phyloP scores from a whole-genome alignment of 208 protist genomes.

The Acanthamoeba quina region DNA sequence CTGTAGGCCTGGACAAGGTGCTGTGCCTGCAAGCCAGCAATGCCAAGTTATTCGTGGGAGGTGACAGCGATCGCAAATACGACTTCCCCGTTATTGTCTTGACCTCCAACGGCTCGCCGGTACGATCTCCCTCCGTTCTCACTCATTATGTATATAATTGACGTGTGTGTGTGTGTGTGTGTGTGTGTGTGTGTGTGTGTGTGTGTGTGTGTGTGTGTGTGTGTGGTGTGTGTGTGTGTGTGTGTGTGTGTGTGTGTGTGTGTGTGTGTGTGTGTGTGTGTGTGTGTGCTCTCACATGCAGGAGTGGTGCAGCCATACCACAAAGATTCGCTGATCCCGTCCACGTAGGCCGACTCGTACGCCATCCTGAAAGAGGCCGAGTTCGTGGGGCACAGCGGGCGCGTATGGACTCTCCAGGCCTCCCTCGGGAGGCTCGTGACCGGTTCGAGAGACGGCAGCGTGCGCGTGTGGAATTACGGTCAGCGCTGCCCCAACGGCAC shows the following conservation, averaged over 20 bases:
- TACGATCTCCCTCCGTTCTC: neutral
- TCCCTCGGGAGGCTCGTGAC: slow-evolving; percentile 32
- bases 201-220: neutral
- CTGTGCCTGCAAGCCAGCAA: slow-evolving; percentile 43
- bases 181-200: too few relatives aligned
- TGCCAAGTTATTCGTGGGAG: slow-evolving; percentile 13
- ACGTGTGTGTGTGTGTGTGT: too few relatives aligned
- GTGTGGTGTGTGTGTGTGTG: neutral
- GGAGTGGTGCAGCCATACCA: neutral
- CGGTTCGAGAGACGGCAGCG: slow-evolving; percentile 44
- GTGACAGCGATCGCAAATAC: slow-evolving; percentile 54
- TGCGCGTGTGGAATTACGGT: slow-evolving; percentile 25
- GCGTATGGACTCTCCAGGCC: slow-evolving; percentile 37
- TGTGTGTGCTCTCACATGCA: neutral
- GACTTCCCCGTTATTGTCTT: slow-evolving; percentile 31
- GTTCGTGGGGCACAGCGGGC: slow-evolving; percentile 52
- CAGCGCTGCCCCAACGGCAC: neutral
- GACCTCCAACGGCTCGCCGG: neutral
- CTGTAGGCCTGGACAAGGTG: slow-evolving; percentile 31
- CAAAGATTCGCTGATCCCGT: neutral
- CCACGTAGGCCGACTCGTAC: neutral
- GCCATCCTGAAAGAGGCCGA: neutral
- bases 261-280: accelerated
- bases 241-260: neutral
- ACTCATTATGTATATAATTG: neutral